A percentile compares a stretch with the other conserved stretches of the same genome.
Conservation (phyloP, 441 rosid species). For the Melastoma candidum region DNA sequence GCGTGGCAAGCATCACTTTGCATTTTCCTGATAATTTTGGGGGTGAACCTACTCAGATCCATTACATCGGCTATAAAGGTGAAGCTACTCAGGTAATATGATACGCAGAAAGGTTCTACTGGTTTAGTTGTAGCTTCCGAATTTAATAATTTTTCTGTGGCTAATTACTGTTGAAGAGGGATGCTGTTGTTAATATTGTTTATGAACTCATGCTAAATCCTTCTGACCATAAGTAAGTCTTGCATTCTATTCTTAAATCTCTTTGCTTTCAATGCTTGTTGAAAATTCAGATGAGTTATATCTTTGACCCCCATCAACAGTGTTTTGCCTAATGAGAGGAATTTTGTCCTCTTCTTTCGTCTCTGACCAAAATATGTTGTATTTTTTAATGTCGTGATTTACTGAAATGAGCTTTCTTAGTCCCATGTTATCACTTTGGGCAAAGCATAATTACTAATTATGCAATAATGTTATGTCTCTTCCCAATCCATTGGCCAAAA, state of each 20-base stretch:
- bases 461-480: too few species aligned
- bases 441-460: too few species aligned
- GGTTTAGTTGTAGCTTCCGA: not conserved
- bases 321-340: not conserved
- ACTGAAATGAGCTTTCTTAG: not conserved
- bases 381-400: not conserved
- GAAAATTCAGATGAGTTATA: not conserved
- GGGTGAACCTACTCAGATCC: slow-evolving; percentile 65
- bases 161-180: slow-evolving; percentile 74
- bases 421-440: too few species aligned
- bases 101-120: slow-evolving; percentile 6
- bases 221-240: slow-evolving; percentile 92
- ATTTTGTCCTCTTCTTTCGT: not conserved
- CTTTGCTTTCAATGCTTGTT: not conserved
- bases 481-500: too few species aligned
- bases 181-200: slow-evolving; percentile 80
- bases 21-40: slow-evolving; percentile 85
- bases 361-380: not conserved
- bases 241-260: slow-evolving; percentile 3
- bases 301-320: too few species aligned
- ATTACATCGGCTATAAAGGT: slow-evolving; percentile 84
- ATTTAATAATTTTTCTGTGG: slow-evolving; percentile 14
- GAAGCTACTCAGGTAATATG: slow-evolving; percentile 82
- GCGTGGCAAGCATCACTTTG: slow-evolving; percentile 73
- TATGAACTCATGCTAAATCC: slow-evolving; percentile 93